These are phyloP conservation scores for Tylopilus subfusipes DNA, from an alignment of 768 basidiomycete species.

Conservation along the genomic window DNA sequence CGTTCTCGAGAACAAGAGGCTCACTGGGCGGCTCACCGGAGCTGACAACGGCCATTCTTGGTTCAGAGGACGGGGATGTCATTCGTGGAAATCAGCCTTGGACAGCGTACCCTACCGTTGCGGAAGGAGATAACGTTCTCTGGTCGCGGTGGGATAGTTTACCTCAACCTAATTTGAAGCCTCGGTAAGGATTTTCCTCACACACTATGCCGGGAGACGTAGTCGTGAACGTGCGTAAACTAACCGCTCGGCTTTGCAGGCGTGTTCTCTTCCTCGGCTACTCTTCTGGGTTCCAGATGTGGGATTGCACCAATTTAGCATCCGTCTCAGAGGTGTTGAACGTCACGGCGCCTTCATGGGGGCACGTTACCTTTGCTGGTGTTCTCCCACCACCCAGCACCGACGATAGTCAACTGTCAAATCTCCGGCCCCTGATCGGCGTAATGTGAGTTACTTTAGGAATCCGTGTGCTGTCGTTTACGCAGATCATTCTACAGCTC, in stretches of 20 bases:
- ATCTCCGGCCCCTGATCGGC: conserved; percentile 35
- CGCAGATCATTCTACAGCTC: conserved; percentile 16
- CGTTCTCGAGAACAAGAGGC: conserved; percentile 3
- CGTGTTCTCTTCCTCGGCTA: conserved; percentile 55
- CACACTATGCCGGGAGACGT: background rate
- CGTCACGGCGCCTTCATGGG: conserved; percentile 37
- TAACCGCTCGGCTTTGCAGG: conserved; percentile 22
- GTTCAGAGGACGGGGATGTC: conserved; percentile 27
- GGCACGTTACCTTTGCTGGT: conserved; percentile 36
- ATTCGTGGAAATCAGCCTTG: conserved; percentile 12
- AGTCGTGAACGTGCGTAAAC: background rate
- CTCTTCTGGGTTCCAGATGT: conserved; percentile 50
- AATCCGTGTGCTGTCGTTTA: conserved; percentile 4
- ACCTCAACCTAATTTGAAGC: conserved; percentile 13
- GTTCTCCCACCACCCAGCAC: conserved; percentile 36
- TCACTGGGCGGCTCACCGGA: conserved; percentile 15
- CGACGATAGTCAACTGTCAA: conserved; percentile 29
- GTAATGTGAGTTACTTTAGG: conserved; percentile 29
- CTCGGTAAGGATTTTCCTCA: conserved; percentile 15
- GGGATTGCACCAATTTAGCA: conserved; percentile 57
- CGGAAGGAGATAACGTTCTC: conserved; percentile 29
- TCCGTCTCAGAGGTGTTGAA: conserved; percentile 53
- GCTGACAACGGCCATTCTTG: conserved; percentile 6
- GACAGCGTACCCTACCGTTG: conserved; percentile 30
- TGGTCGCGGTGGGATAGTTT: conserved; percentile 35